phyloP scores from a whole-genome alignment of 768 basidiomycete species.

The Auricularia sp. region DNA sequence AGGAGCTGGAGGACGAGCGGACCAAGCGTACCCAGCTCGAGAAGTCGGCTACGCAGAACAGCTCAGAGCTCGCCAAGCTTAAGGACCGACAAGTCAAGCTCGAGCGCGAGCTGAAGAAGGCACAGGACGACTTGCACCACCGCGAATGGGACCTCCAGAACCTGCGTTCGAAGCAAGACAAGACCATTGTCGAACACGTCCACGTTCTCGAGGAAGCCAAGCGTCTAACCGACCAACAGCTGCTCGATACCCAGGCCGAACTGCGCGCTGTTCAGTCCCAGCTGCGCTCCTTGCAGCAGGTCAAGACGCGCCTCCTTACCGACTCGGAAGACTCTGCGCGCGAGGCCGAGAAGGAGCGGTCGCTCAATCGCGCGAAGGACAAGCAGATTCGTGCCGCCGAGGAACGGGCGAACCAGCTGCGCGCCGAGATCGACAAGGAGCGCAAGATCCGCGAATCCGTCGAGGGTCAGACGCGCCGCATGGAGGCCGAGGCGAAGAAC shows the following conservation, averaged over 20 bases:
- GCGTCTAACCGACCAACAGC: conserved; percentile 83
- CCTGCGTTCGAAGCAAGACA: conserved; percentile 80
- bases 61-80: conserved; percentile 55
- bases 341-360: conserved; percentile 61
- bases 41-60: conserved; percentile 47
- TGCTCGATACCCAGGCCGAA: conserved; percentile 71
- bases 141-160: conserved; percentile 83
- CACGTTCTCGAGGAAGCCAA: conserved; percentile 95
- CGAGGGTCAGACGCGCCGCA: conserved; percentile 47
- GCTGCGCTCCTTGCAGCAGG: conserved; percentile 80
- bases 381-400: conserved; percentile 55
- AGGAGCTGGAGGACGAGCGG: conserved; percentile 66
- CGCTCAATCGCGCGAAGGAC: conserved; percentile 56
- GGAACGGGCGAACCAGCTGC: conserved; percentile 44
- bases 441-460: conserved; percentile 53
- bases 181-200: conserved; percentile 97
- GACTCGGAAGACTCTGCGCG: conserved; percentile 78
- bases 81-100: conserved; percentile 62
- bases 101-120: conserved; percentile 73
- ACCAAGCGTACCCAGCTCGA: conserved; percentile 69
- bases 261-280: conserved; percentile 61
- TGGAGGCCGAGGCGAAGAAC: conserved; percentile 52
- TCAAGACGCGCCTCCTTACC: conserved; percentile 56
- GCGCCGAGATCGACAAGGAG: conserved; percentile 57
- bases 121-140: conserved; percentile 65